phyloP scores from a whole-genome alignment of 352 stramenopile genomes.

The Phytopythium helicoides region DNA sequence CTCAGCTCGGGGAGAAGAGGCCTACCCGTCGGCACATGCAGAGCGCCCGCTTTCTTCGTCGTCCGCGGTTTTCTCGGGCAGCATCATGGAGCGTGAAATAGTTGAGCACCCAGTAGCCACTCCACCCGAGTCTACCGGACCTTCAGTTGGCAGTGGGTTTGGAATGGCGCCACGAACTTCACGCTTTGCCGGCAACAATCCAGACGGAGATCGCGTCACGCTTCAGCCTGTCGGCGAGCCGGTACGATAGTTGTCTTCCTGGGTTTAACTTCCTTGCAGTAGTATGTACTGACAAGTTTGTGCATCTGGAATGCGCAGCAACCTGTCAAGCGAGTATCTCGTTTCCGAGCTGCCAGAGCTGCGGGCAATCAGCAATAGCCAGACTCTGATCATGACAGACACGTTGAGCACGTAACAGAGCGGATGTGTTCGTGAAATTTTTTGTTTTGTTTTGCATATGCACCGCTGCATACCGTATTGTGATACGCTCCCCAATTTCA shows the following conservation, averaged over 20 bases:
- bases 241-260: slow-evolving; percentile 30
- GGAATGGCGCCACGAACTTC: slow-evolving; percentile 27
- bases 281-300: slow-evolving; percentile 4
- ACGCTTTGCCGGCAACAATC: slow-evolving; percentile 67
- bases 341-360: slow-evolving; percentile 69
- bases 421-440: too few species aligned
- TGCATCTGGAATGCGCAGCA: slow-evolving; percentile 37
- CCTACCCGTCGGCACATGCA: neutral
- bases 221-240: slow-evolving; percentile 74
- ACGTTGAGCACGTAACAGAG: too few species aligned
- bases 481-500: too few species aligned
- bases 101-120: slow-evolving; percentile 13
- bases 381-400: neutral
- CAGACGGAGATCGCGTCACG: slow-evolving; percentile 61
- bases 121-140: neutral
- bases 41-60: slow-evolving; percentile 15
- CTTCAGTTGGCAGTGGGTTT: slow-evolving; percentile 8
- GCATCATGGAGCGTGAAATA: slow-evolving; percentile 64
- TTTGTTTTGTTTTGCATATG: too few species aligned
- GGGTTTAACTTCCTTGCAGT: neutral
- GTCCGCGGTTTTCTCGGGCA: slow-evolving; percentile 63
- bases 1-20: slow-evolving; percentile 4
- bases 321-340: slow-evolving; percentile 83
- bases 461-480: neutral
- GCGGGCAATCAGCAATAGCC: slow-evolving; percentile 6